These are phyloP conservation scores for Colletotrichum liaoningense DNA, from an alignment of 2,329 filamentous ascomycete species.

Conservation along the genomic window DNA sequence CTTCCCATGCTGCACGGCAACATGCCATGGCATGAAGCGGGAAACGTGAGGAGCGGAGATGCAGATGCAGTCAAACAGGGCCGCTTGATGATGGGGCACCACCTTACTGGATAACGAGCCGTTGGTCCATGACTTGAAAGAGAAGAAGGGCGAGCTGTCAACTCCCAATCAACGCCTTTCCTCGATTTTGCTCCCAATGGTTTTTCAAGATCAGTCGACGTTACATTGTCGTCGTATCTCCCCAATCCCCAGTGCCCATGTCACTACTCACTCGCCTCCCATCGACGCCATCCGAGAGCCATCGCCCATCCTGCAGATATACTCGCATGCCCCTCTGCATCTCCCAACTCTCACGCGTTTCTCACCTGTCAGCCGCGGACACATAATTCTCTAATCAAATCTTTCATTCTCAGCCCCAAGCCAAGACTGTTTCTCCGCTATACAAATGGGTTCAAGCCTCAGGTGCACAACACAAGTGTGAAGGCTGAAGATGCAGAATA, in stretches of 20 bases:
- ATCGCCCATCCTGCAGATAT: slow-evolving; percentile 21
- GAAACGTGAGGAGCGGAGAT: slow-evolving; percentile 3
- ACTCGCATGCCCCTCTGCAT: slow-evolving; percentile 25
- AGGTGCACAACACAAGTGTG: neutral
- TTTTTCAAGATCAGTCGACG: neutral
- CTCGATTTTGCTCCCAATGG: neutral
- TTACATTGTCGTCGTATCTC: neutral
- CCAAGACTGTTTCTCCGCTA: neutral
- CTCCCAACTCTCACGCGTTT: slow-evolving; percentile 2
- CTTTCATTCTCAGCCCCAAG: slow-evolving; percentile 4
- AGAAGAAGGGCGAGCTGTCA: neutral
- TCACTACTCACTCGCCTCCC: slow-evolving; percentile 14
- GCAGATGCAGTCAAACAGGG: slow-evolving; percentile 27
- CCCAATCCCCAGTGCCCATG: slow-evolving; percentile 1
- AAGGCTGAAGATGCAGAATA: neutral
- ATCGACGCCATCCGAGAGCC: slow-evolving; percentile 18
- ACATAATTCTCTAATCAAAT: neutral
- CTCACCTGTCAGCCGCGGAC: neutral
- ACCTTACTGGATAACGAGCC: slow-evolving; percentile 50
- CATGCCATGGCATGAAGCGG: slow-evolving; percentile 28
- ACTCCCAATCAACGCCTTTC: neutral
- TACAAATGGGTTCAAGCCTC: neutral
- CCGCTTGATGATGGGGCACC: slow-evolving; percentile 56
- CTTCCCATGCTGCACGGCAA: slow-evolving; percentile 11
- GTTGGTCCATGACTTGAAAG: neutral